Percentiles rank a stretch among this genome's conserved stretches.
Evolutionary conservation across 148 eudicot species (phyloP).

Genomic region (Mesembryanthemum crystallinum): DNA sequence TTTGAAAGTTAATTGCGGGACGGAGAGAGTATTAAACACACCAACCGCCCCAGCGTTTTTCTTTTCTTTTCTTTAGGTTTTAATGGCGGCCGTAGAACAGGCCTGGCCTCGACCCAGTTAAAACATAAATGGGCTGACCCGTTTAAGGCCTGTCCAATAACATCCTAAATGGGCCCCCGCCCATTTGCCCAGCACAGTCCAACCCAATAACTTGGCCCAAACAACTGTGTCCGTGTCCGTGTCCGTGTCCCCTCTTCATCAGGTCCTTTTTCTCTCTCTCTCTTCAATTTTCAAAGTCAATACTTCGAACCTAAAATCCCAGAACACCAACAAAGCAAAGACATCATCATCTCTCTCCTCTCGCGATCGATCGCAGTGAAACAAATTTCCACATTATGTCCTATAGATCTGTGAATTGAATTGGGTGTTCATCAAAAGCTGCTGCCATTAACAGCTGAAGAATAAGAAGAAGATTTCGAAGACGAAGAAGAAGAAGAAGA

Average conservation of each 20-base stretch:
- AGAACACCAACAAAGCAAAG: background rate
- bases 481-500: background rate
- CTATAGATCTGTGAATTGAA: background rate
- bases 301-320: background rate
- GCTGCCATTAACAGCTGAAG: background rate
- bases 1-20: no score
- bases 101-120: no score
- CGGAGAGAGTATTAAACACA: no score
- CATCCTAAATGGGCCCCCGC: no score
- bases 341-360: background rate
- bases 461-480: background rate
- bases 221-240: background rate
- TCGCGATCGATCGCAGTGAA: background rate
- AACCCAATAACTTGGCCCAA: background rate
- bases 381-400: no score
- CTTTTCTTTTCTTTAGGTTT: no score
- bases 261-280: background rate
- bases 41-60: no score
- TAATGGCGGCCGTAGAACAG: no score
- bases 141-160: no score
- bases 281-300: conserved; percentile 1
- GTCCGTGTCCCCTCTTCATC: background rate
- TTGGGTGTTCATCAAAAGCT: background rate
- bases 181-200: no score
- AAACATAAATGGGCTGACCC: no score